These are phyloP conservation scores for Saksenaea oblongispora DNA, from an alignment of 371 early-diverging fungal species.

Conservation along the genomic window DNA sequence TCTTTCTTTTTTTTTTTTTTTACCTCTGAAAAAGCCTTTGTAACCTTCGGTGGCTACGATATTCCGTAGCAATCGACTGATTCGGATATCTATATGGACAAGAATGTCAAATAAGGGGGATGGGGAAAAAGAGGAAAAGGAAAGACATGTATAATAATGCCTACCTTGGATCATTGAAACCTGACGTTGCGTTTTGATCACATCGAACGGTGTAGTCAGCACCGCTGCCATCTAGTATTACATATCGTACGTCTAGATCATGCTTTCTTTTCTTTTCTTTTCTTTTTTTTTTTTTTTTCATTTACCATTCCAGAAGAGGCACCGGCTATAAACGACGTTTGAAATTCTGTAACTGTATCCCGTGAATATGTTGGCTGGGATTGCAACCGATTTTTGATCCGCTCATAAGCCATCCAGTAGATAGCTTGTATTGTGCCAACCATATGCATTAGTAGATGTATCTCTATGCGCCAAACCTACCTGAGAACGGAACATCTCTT, in stretches of 20 bases:
- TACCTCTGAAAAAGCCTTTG: conserved; percentile 29
- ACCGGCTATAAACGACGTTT: conserved; percentile 72
- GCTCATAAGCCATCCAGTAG: conserved; percentile 94
- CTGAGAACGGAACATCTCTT: conserved; percentile 53
- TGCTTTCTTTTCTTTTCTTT: not conserved
- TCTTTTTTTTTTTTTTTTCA: not conserved
- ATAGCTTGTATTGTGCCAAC: conserved; percentile 48
- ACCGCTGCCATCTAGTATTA: conserved; percentile 75
- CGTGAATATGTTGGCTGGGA: not conserved
- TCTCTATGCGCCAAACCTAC: not conserved
- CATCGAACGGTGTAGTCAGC: conserved; percentile 96
- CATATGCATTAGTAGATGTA: not conserved
- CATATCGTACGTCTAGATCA: not conserved
- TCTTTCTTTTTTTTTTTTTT: not conserved
- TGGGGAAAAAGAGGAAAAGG: not conserved
- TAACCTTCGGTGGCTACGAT: conserved; percentile 32
- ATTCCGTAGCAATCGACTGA: conserved; percentile 20
- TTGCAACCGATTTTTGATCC: conserved; percentile 40
- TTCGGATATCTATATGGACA: conserved; percentile 21
- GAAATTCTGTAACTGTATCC: conserved; percentile 44
- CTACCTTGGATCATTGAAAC: conserved; percentile 24
- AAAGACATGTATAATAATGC: too few species aligned
- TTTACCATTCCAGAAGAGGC: conserved; percentile 76
- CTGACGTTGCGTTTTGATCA: conserved; percentile 91
- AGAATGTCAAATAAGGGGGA: not conserved